Base-by-base conservation (phyloP, 495 filamentous ascomycete species). In the Penicilliopsis zonata region DNA sequence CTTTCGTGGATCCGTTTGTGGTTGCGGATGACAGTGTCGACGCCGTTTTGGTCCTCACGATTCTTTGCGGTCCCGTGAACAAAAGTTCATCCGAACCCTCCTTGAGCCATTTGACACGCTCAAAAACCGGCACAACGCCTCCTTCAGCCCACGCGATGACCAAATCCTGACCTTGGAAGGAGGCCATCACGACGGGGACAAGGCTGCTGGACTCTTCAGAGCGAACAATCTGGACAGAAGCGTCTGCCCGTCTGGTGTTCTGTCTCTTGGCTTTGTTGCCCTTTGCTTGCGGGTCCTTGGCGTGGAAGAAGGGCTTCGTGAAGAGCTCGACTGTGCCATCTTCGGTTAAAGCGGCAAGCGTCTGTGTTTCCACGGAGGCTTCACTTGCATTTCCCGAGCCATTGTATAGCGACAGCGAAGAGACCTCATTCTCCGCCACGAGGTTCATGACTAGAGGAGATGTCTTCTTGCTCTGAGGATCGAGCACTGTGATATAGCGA, bases 1-100 rank as follows among this genome's bases (percentile, higher is more conserved):
- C 43, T 13, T 72, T 60, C 39, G 76, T 82, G 19, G 69, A 65
- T 28, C 70, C 75, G 36, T 75, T 74, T 52, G 70, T 74, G 20
- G 52, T 55, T 12, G 40, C 54, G 2, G 55, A 58, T 35, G 52
- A 47, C 16, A 71, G 42, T 10, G 57, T 51, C 9, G 55, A 57
- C 33, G 48, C 53, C 17, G 55, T 54, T 41, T 67, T 74, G 30
- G 42, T 59, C 39, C 60, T 65, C 4, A 52, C 37, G 9, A 76
- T 48, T 16, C 62, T 60, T 43, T 62, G 64, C 2, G 39, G 34
- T 13, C 68, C 70, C 2, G 45, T 57, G 24, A 74, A 57, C 2
- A 55, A 42, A 4, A 75, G 41, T 33, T 61, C 47, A 1, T 68
- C 61, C 26, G 59, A 66, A 20, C 53, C 55, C 17, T 64, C 55